phyloP scores from a whole-genome alignment of 768 basidiomycete genomes.

The Mycena indigotica region DNA sequence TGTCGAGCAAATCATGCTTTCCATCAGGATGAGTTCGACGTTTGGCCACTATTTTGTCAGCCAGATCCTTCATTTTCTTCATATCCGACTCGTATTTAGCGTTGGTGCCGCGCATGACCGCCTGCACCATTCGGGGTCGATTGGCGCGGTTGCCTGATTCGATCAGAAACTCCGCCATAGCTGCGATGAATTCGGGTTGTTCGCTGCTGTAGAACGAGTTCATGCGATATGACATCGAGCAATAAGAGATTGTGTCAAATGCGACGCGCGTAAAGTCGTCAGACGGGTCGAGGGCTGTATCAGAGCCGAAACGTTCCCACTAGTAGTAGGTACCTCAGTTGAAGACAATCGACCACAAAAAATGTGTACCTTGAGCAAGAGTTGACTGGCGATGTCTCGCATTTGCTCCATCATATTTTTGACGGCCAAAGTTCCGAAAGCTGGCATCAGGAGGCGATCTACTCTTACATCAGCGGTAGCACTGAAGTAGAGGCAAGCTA shows the following conservation, averaged over 20 bases:
- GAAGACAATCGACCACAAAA: not conserved
- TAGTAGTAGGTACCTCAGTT: not conserved
- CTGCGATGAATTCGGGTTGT: slow-evolving; percentile 40
- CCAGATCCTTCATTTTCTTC: slow-evolving; percentile 44
- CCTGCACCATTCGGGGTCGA: slow-evolving; percentile 37
- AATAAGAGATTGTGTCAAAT: slow-evolving; percentile 49
- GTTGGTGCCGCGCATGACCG: slow-evolving; percentile 36
- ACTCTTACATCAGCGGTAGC: not conserved
- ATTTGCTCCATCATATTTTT: slow-evolving; percentile 51
- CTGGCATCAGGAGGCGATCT: slow-evolving; percentile 37
- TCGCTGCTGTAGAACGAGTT: slow-evolving; percentile 49
- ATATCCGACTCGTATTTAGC: slow-evolving; percentile 45
- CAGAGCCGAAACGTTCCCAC: slow-evolving; percentile 40
- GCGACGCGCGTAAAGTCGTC: slow-evolving; percentile 52
- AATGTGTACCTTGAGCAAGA: slow-evolving; percentile 36
- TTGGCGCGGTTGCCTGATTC: slow-evolving; percentile 39
- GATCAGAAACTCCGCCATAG: slow-evolving; percentile 44
- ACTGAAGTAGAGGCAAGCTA: not conserved
- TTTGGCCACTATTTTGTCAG: slow-evolving; percentile 41
- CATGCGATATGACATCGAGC: slow-evolving; percentile 45
- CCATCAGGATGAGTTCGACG: slow-evolving; percentile 40
- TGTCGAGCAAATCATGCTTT: slow-evolving; percentile 47
- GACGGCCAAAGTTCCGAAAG: slow-evolving; percentile 44
- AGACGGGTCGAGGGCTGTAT: slow-evolving; percentile 41
- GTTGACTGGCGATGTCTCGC: slow-evolving; percentile 46